Percentiles rank a stretch among this genome's conserved stretches.
These are phyloP conservation scores for Tulasnella calospora DNA, from an alignment of 768 basidiomycete species.

Conservation along the genomic window DNA sequence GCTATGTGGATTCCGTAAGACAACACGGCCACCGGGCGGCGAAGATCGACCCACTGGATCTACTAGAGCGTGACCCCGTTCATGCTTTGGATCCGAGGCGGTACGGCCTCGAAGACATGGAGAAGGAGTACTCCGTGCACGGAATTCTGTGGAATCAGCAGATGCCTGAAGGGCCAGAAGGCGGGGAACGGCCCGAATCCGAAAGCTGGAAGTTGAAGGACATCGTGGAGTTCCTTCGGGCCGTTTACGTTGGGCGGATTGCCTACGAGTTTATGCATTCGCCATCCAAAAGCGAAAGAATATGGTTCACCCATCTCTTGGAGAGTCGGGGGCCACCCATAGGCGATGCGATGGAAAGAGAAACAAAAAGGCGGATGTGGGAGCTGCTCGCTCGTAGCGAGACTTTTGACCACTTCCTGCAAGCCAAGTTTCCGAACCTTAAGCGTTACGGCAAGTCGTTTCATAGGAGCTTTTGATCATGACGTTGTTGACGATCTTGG, in stretches of 20 bases:
- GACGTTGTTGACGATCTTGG: conserved; percentile 43
- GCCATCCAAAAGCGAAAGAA: conserved; percentile 73
- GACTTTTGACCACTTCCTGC: conserved; percentile 77
- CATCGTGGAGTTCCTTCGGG: conserved; percentile 63
- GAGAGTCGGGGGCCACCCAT: conserved; percentile 48
- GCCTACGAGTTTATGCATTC: conserved; percentile 93
- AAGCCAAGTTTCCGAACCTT: conserved; percentile 68
- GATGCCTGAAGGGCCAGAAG: conserved; percentile 34
- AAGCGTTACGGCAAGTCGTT: conserved; percentile 43
- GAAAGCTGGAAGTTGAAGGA: conserved; percentile 60
- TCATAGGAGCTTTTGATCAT: background rate
- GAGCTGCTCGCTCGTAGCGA: conserved; percentile 68
- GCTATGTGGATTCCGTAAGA: conserved; percentile 86
- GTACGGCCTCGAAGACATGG: conserved; percentile 61
- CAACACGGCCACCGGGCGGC: conserved; percentile 63
- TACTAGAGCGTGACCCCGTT: conserved; percentile 77
- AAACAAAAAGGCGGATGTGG: conserved; percentile 56
- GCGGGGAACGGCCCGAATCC: conserved; percentile 32
- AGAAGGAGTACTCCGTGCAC: conserved; percentile 60
- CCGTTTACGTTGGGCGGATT: conserved; percentile 76
- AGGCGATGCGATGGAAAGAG: conserved; percentile 27
- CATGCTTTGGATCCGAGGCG: conserved; percentile 69
- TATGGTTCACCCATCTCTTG: conserved; percentile 84
- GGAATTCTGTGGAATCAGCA: conserved; percentile 75
- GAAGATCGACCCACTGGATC: conserved; percentile 78